Percentiles rank a stretch among this genome's conserved stretches.
phyloP scores from a whole-genome alignment of 2,329 filamentous ascomycete genomes.

The Paecilomyces dactylethromorphus region DNA sequence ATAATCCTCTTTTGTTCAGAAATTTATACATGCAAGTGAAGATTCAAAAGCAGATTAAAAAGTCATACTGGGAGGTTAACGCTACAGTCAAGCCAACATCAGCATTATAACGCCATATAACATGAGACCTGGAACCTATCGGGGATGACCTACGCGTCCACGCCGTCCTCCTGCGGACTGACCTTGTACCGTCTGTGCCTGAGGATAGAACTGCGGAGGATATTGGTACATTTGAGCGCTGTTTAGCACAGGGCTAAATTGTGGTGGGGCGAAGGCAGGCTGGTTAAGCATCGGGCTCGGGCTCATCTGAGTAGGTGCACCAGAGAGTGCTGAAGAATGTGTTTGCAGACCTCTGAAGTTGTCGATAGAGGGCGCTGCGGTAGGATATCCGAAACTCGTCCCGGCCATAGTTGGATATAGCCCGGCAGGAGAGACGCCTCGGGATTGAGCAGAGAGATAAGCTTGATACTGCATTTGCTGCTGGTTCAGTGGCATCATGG shows the following conservation, averaged over 20 bases:
- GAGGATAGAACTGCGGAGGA: constrained; percentile 44
- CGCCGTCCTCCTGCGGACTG: constrained; percentile 45
- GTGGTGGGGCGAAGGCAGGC: constrained; percentile 37
- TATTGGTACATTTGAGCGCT: constrained; percentile 46
- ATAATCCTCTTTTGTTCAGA: constrained; percentile 24
- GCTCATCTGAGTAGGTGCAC: constrained; percentile 29
- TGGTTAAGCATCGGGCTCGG: constrained; percentile 43
- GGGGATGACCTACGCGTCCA: constrained; percentile 44
- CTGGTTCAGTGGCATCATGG: constrained; percentile 35
- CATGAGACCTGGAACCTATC: constrained; percentile 1
- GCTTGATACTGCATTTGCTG: constrained; percentile 54
- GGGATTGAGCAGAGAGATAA: constrained; percentile 43
- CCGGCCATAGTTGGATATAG: constrained; percentile 42
- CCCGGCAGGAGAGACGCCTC: constrained; percentile 35
- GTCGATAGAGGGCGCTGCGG: constrained; percentile 33
- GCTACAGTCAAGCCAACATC: constrained; percentile 14
- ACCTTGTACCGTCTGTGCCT: constrained; percentile 37
- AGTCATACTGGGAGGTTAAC: constrained; percentile 20
- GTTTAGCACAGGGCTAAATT: constrained; percentile 40
- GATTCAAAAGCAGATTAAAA: constrained; percentile 22
- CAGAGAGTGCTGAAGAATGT: constrained; percentile 29
- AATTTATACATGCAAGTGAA: constrained; percentile 31
- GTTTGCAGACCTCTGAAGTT: constrained; percentile 35
- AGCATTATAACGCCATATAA: constrained; percentile 5
- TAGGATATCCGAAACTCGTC: constrained; percentile 38